A percentile compares a stretch with the other conserved stretches of the same genome.
Evolutionary conservation across 129 eudicot genomes (phyloP).

Genomic region (Scalesia atractyloides): DNA sequence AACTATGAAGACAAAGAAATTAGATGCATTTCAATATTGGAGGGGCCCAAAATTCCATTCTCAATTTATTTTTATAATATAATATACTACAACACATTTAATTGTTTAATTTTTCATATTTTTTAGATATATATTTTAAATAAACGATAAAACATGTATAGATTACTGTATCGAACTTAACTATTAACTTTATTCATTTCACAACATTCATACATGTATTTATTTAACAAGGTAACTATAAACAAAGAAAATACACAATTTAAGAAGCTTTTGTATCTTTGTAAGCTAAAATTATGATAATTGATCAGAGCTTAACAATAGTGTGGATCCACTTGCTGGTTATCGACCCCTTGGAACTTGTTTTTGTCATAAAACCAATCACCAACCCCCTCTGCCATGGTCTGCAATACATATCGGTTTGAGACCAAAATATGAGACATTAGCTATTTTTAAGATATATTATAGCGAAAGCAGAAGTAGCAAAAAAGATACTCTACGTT

Average conservation of each 20-base stretch:
- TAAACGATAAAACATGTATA: not conserved
- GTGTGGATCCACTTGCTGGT: conserved; percentile 36
- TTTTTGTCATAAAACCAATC: conserved; percentile 44
- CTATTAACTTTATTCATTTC: not conserved
- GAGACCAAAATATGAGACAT: not conserved
- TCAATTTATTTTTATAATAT: no score
- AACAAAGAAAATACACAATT: not conserved
- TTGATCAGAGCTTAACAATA: conserved; percentile 25
- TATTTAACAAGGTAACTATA: conserved; percentile 7
- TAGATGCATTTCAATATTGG: not conserved
- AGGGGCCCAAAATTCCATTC: not conserved
- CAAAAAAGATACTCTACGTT: conserved; percentile 21
- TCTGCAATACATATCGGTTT: conserved; percentile 16
- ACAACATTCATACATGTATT: conserved; percentile 13
- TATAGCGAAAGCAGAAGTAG: no score
- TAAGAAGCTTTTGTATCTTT: not conserved
- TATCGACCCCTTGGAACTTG: conserved; percentile 30
- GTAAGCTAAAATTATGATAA: not conserved
- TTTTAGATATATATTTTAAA: not conserved
- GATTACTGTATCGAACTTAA: not conserved
- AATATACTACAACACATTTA: not conserved
- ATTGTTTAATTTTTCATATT: no score
- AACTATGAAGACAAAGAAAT: conserved; percentile 9
- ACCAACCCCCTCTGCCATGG: conserved; percentile 45
- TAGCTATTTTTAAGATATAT: not conserved